These are phyloP conservation scores for Stachybotrys chlorohalonatus DNA, from an alignment of 2,329 filamentous ascomycete genomes.

Conservation along the genomic window DNA sequence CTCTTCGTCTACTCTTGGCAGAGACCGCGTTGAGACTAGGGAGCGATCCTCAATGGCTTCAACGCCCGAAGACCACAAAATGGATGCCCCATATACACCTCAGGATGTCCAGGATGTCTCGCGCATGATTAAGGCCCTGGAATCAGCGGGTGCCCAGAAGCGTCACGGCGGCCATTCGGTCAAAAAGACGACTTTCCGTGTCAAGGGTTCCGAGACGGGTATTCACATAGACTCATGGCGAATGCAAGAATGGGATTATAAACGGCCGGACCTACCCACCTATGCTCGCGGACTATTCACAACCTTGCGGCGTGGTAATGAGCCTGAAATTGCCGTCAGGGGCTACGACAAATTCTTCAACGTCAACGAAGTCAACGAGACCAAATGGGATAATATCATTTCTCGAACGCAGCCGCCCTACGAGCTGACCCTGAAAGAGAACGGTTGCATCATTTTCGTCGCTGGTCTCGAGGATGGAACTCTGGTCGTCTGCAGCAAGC, in stretches of 20 bases:
- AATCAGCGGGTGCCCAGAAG: constrained; percentile 45
- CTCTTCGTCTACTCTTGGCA: too few relatives aligned
- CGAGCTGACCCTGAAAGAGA: constrained; percentile 94
- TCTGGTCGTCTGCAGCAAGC: constrained; percentile 95
- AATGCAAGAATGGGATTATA: constrained; percentile 94
- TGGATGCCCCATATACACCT: constrained; percentile 47
- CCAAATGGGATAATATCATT: constrained; percentile 74
- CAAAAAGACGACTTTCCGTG: constrained; percentile 70
- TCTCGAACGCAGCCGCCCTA: constrained; percentile 75
- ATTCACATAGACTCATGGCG: constrained; percentile 83
- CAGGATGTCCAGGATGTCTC: constrained; percentile 64
- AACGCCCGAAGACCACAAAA: constrained; percentile 4
- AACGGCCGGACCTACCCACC: constrained; percentile 73
- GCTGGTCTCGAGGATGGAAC: constrained; percentile 83
- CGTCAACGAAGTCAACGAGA: constrained; percentile 69
- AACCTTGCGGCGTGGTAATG: constrained; percentile 53
- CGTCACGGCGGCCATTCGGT: constrained; percentile 56
- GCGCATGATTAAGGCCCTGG: constrained; percentile 55
- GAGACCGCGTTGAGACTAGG: too few relatives aligned
- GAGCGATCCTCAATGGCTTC: background rate
- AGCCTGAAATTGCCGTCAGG: constrained; percentile 71
- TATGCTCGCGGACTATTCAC: constrained; percentile 94
- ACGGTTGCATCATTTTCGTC: constrained; percentile 99
- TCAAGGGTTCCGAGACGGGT: constrained; percentile 52
- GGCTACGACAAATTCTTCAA: constrained; percentile 99